phyloP scores from a whole-genome alignment of 2,329 filamentous ascomycete genomes.

The Fusarium xyrophilum region DNA sequence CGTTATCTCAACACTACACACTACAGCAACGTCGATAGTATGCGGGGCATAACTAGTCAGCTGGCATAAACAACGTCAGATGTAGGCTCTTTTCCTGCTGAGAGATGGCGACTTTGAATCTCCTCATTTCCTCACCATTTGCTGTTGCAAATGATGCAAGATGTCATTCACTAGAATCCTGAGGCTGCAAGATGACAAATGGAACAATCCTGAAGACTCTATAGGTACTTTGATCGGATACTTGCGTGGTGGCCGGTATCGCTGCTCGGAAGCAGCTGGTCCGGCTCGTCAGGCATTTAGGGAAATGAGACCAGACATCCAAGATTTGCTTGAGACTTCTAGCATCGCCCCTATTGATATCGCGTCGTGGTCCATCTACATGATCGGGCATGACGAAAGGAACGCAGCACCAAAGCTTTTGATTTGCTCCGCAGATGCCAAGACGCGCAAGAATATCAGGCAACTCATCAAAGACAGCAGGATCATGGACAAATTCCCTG shows the following conservation, averaged over 20 bases:
- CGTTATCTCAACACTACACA: neutral
- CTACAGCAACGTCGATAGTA: accelerated
- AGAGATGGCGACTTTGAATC: accelerated
- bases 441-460: neutral
- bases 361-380: neutral
- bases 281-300: neutral
- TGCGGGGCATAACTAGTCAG: neutral
- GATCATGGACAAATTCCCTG: neutral
- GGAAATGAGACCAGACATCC: neutral
- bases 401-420: neutral
- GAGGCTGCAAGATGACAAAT: accelerated
- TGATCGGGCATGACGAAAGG: neutral
- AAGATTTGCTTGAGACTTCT: neutral
- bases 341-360: neutral
- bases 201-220: neutral
- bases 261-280: neutral
- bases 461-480: accelerated
- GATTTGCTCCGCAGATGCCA: neutral
- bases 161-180: neutral
- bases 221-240: neutral
- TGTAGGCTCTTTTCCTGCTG: accelerated
- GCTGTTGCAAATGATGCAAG: accelerated
- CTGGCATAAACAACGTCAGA: neutral
- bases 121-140: accelerated
- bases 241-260: neutral